Base-by-base conservation (phyloP, 2,329 filamentous ascomycete genomes). In the Claviceps spartinae region DNA sequence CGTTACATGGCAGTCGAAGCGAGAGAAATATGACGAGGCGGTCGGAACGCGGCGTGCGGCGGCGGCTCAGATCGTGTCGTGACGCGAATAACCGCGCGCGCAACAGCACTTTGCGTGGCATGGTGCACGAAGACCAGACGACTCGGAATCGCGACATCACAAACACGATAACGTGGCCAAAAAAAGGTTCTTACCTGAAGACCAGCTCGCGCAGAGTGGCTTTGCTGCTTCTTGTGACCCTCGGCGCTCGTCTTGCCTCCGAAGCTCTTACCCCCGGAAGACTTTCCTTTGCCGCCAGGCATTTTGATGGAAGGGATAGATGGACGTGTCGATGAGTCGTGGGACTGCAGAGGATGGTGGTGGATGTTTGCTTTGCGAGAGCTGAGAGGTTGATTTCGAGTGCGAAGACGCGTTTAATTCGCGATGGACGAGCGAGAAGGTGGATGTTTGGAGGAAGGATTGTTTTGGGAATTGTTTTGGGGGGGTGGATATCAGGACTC, bases 271-370 rank as follows among this genome's bases (percentile, higher is more conserved):
- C 90, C 90, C 63, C 90, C 89, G 61, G 85, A 81, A 58, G 83
- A 88, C 77, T 89, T 94, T 79, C 90, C 90, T 79, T 96, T 96
- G 75, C 89, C 89, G 67, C 90, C 90, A 67, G 89, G 70, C 78
- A 82, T 81, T n/a, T 49, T 56, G 50, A 22, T 24, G 36, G 9
- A 43, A 34, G 37, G 26, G 44, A 13, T n/a, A 38, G 40, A 42
- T 48, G 51, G 4, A 24, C 13, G 43, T 43, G 47, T n/a, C 37
- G 30, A 52, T 48, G 51, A 41, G 42, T 26, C 26, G 50, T 20
- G 42, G 30, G 13, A 44, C 22, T 42, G 22, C 30, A 34, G 30
- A 34, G 9, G 30, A 34, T 16, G 24, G 46, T 16, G n/a, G 20
- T 40, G 18, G 18, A 20, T 24, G 5, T 1, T 24, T 47, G 16